phyloP scores from a whole-genome alignment of 345 rosid species.

The Euphorbia peplus region DNA sequence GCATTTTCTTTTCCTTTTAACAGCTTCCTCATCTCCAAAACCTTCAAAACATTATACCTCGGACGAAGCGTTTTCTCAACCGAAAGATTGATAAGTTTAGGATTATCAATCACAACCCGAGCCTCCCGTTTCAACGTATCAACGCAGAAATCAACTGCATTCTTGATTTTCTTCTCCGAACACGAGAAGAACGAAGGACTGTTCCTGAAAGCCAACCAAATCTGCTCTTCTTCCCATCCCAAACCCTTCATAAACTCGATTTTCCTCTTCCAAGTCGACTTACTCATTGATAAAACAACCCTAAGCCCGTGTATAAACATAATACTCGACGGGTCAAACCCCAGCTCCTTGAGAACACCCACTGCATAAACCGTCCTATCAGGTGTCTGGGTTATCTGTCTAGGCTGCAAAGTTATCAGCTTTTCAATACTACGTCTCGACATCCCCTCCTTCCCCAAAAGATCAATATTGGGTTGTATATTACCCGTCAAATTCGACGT shows the following conservation, averaged over 20 bases:
- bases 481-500: neutral
- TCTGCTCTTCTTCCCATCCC: slow-evolving; percentile 32
- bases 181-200: slow-evolving; percentile 5
- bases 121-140: slow-evolving; percentile 18
- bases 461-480: slow-evolving; percentile 23
- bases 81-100: slow-evolving; percentile 12
- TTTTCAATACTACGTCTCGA: neutral
- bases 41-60: slow-evolving; percentile 18
- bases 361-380: slow-evolving; percentile 14
- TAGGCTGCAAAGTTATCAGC: slow-evolving; percentile 16
- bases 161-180: slow-evolving; percentile 27
- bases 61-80: slow-evolving; percentile 25
- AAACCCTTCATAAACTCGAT: slow-evolving; percentile 22
- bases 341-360: slow-evolving; percentile 17
- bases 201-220: slow-evolving; percentile 16
- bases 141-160: slow-evolving; percentile 21
- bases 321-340: slow-evolving; percentile 11
- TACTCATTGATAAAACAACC: slow-evolving; percentile 11
- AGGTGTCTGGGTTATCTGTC: neutral
- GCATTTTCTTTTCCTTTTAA: neutral
- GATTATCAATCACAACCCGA: slow-evolving; percentile 5
- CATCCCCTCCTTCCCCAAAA: slow-evolving; percentile 23
- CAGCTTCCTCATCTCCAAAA: slow-evolving; percentile 26
- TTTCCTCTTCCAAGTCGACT: slow-evolving; percentile 19
- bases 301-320: slow-evolving; percentile 21